These are phyloP conservation scores for Phaeotremella skinneri DNA, from an alignment of 768 basidiomycete genomes.

Conservation along the genomic window DNA sequence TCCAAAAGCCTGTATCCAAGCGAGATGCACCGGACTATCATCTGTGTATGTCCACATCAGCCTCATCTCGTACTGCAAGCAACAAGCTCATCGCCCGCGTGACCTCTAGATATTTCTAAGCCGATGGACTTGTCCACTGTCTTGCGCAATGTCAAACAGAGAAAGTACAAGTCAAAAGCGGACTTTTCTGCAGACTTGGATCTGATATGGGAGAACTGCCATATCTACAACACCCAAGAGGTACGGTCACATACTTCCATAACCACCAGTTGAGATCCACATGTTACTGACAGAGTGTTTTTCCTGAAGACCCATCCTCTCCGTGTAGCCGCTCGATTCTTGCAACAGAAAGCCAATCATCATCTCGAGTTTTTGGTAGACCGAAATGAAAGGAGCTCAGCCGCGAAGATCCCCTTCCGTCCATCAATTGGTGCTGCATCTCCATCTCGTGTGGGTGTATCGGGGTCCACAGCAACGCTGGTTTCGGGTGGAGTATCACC, in stretches of 20 bases:
- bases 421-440: constrained; percentile 10
- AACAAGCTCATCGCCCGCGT: constrained; percentile 3
- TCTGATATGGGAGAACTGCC: constrained; percentile 95
- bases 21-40: constrained; percentile 90
- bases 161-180: constrained; percentile 86
- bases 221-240: constrained; percentile 84
- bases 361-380: constrained; percentile 87
- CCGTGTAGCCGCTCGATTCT: constrained; percentile 71
- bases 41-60: constrained; percentile 62
- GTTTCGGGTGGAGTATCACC: neutral
- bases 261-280: neutral
- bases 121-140: constrained; percentile 97
- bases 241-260: constrained; percentile 57
- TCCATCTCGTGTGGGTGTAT: constrained; percentile 1
- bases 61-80: constrained; percentile 12
- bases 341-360: constrained; percentile 78
- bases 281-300: constrained; percentile 10
- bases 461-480: neutral
- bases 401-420: constrained; percentile 16
- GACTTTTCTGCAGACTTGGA: constrained; percentile 93
- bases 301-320: constrained; percentile 75
- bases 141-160: constrained; percentile 86
- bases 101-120: constrained; percentile 74
- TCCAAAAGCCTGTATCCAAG: constrained; percentile 87
- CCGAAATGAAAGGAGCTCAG: constrained; percentile 60